Conservation (phyloP, 208 protist genomes). For the Crithidia thermophila region DNA sequence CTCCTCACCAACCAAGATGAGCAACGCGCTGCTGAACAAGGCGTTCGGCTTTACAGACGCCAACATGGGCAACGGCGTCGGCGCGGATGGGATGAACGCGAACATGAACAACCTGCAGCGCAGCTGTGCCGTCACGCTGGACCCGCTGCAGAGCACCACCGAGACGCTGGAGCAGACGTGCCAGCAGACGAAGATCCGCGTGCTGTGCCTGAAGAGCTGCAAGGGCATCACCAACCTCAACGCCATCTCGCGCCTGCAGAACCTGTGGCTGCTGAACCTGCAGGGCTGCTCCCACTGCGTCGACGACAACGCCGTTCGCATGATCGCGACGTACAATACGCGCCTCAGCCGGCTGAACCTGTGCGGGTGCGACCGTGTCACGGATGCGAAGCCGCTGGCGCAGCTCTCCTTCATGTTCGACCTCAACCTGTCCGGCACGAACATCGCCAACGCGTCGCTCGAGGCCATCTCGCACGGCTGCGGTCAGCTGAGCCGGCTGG, state of each 20-base stretch:
- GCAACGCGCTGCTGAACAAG: constrained; percentile 33
- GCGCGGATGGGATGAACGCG: constrained; percentile 44
- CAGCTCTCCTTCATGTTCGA: constrained; percentile 69
- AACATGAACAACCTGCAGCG: constrained; percentile 40
- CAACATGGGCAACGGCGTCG: constrained; percentile 14
- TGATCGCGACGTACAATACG: constrained; percentile 58
- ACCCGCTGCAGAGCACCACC: constrained; percentile 50
- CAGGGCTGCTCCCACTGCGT: constrained; percentile 65
- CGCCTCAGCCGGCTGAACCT: constrained; percentile 76
- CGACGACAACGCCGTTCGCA: constrained; percentile 54
- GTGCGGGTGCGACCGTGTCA: constrained; percentile 66
- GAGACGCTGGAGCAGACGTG: constrained; percentile 64
- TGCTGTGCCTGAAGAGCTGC: constrained; percentile 62
- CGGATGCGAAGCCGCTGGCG: constrained; percentile 49
- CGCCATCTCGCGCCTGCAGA: constrained; percentile 48
- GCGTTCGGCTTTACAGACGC: constrained; percentile 27
- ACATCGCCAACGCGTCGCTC: constrained; percentile 51
- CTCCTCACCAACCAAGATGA: constrained; percentile 32
- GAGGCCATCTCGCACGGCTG: constrained; percentile 56
- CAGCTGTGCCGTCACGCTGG: constrained; percentile 47
- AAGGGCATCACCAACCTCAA: constrained; percentile 61
- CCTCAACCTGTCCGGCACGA: constrained; percentile 63
- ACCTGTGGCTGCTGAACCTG: constrained; percentile 73
- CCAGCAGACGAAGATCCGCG: constrained; percentile 58
- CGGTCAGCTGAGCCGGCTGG: constrained; percentile 65